A percentile compares a stretch with the other conserved stretches of the same genome.
phyloP scores from a whole-genome alignment of 202 grass and related monocot species.

The Hordeum pubiflorum region DNA sequence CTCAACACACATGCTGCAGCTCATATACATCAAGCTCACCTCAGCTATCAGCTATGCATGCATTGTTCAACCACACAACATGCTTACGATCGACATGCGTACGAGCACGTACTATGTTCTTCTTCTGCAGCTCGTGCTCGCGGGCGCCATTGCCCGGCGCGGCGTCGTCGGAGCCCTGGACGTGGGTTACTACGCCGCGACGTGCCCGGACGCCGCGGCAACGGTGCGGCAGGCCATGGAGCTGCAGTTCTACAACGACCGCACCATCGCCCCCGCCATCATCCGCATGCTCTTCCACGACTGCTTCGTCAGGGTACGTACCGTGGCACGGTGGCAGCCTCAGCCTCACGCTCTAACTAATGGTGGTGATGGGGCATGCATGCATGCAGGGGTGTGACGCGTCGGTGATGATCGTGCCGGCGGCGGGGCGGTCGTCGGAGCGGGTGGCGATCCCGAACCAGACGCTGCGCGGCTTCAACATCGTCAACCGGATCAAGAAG shows the following conservation, averaged over 20 bases:
- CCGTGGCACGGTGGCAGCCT: too few relatives aligned
- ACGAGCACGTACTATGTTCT: not conserved
- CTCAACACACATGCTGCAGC: not conserved
- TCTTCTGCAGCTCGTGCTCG: not conserved
- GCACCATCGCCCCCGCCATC: not conserved
- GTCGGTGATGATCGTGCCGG: conserved; percentile 35
- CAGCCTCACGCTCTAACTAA: not conserved
- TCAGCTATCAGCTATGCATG: not conserved
- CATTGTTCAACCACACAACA: not conserved
- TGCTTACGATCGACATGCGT: not conserved
- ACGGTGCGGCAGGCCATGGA: conserved; percentile 19
- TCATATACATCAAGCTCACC: not conserved
- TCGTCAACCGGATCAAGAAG: conserved; percentile 26
- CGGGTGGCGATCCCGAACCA: conserved; percentile 32
- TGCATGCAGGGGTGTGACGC: conserved; percentile 41
- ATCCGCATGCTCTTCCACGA: conserved; percentile 93
- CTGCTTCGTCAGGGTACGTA: conserved; percentile 60
- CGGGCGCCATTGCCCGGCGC: not conserved
- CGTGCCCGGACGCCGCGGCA: conserved; percentile 37
- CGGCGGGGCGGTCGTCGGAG: conserved; percentile 19
- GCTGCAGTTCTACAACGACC: conserved; percentile 13
- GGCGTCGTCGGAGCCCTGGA: not conserved
- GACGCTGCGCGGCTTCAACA: conserved; percentile 30
- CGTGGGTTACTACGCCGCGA: conserved; percentile 20
- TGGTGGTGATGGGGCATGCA: not conserved